Conservation (phyloP, 2,329 filamentous ascomycete genomes). For the Colletotrichum coccodes region DNA sequence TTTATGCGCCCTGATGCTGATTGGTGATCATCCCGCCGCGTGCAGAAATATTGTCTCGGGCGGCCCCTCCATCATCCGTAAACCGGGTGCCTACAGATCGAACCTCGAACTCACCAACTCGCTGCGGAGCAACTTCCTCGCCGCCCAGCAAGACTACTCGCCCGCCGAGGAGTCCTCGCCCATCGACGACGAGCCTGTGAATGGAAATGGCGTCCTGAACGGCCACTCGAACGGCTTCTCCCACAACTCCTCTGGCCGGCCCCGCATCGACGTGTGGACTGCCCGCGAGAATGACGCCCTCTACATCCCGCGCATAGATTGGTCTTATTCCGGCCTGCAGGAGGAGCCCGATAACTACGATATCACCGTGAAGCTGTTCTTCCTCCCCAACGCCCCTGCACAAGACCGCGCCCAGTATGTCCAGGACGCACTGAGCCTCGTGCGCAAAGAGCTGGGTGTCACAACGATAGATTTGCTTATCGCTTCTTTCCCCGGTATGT, state of each 20-base stretch:
- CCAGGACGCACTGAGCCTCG: conserved; percentile 80
- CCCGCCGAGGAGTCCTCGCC: conserved; percentile 38
- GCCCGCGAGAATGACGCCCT: conserved; percentile 65
- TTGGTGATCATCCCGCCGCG: conserved; percentile 24
- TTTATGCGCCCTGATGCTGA: conserved; percentile 32
- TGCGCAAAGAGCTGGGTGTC: conserved; percentile 82
- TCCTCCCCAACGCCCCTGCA: conserved; percentile 77
- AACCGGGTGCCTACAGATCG: conserved; percentile 81
- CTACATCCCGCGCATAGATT: conserved; percentile 83
- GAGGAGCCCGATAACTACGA: conserved; percentile 91
- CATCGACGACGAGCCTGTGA: conserved; percentile 38
- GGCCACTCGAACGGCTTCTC: conserved; percentile 41
- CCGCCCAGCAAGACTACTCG: conserved; percentile 73
- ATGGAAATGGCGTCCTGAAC: conserved; percentile 42
- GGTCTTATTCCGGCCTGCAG: conserved; percentile 74
- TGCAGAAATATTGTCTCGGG: conserved; percentile 83
- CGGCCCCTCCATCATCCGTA: conserved; percentile 85
- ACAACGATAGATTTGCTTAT: conserved; percentile 87
- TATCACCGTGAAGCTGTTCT: conserved; percentile 96
- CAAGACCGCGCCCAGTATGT: conserved; percentile 76
- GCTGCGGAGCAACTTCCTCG: conserved; percentile 83
- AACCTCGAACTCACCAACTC: conserved; percentile 94
- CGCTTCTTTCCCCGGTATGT: conserved; percentile 90
- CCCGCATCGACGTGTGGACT: conserved; percentile 71
- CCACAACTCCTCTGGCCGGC: conserved; percentile 39